Percentiles rank a stretch among this genome's conserved stretches.
These are phyloP conservation scores for Corynascus novoguineensis DNA, from an alignment of 495 filamentous ascomycete species.

Conservation along the genomic window DNA sequence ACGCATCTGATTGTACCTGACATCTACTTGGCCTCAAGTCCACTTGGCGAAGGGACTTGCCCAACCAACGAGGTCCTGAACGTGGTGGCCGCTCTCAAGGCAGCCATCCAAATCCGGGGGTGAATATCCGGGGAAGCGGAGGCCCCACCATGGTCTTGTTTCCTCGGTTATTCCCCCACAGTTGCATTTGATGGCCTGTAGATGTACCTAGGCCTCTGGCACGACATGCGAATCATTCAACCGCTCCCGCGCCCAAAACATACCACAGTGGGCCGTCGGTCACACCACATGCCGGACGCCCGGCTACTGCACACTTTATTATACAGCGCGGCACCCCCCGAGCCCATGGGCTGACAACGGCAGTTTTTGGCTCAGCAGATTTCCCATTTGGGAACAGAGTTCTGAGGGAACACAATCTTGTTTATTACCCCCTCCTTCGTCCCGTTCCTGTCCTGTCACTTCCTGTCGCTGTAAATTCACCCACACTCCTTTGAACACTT, in stretches of 20 bases:
- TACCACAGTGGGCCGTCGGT: conserved; percentile 13
- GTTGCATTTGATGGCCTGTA: no score
- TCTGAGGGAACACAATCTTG: not conserved
- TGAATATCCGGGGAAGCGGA: conserved; percentile 19
- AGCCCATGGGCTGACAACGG: conserved; percentile 3
- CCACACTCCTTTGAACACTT: not conserved
- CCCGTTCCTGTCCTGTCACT: not conserved
- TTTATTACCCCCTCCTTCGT: not conserved
- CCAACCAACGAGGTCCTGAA: not conserved
- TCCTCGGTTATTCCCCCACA: conserved; percentile 18
- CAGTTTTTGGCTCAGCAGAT: conserved; percentile 2
- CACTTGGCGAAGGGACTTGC: not conserved
- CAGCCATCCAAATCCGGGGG: conserved; percentile 10
- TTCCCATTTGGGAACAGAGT: not conserved
- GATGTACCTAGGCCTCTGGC: no score
- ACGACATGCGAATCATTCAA: conserved; percentile 8
- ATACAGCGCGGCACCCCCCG: not conserved
- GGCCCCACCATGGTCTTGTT: not conserved
- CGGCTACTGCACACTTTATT: conserved; percentile 1
- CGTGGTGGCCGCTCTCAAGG: not conserved
- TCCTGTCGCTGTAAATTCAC: no score
- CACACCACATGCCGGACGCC: conserved; percentile 18
- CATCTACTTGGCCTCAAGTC: no score
- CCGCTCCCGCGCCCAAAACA: conserved; percentile 2
- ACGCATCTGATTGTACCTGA: no score